Base-by-base conservation (phyloP, 1,284 basidiomycete species). In the Veloboletus limbatus region DNA sequence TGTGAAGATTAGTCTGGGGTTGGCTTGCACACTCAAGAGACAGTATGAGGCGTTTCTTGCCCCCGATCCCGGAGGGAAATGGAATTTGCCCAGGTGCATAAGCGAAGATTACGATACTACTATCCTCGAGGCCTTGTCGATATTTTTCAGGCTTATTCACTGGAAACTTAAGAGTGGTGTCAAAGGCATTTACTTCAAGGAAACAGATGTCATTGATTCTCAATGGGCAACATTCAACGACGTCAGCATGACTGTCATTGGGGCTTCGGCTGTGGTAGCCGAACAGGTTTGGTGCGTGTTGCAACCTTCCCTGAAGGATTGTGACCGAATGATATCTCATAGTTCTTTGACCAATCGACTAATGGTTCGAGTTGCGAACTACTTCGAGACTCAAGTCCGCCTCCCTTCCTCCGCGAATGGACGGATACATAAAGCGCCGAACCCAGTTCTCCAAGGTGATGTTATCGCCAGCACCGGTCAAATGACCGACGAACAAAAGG, bases 141-240 rank as follows among this genome's bases (percentile, higher is more conserved):
- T 87, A 65, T 97, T 99, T 72, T 99, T 99, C 78, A 88, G 83
- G 60, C 75, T 99, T 26, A 83, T 99, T 24, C 92, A 97, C 57
- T 93, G 88, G 86, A 97, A 97, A 67, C 77, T 99, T 43, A 96
- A 96, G 69, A 91, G 89, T 52, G 90, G 89, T n/a, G 79, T 82
- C 47, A 93, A 91, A 63, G 88, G 88, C 20, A 89, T 95, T 43
- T 92, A 96, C 68, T 97, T 97, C 73, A 96, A 97, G 60, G 96
- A 99, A 72, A 97, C 95, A 1, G 97, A 99, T 62, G 85, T 98
- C 20, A 78, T 99, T 25, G 97, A 99, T 65, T 88, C 88, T 18
- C 95, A 99, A 59, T 97, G 95, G 92, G 85, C 88, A 33, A 97
- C 97, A 34, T 85, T 99, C 66, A 93, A 92, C 58, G 91, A 92